A percentile compares a stretch with the other conserved stretches of the same genome.
Conservation (phyloP, 352 stramenopile genomes). For the Globisporangium nagaii region DNA sequence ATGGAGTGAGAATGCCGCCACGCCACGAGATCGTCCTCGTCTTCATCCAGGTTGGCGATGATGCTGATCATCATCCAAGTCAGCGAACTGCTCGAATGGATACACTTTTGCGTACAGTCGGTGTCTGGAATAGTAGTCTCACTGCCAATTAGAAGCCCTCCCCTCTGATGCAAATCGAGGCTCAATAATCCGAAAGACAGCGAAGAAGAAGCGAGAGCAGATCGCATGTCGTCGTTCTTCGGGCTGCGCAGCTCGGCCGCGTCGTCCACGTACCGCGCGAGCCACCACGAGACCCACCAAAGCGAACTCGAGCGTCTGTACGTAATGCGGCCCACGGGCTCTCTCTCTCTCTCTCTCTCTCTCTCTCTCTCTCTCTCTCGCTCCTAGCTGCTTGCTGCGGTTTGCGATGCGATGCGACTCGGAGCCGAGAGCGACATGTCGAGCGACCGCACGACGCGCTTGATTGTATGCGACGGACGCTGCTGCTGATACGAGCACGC, state of each 20-base stretch:
- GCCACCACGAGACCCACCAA: slow-evolving; percentile 66
- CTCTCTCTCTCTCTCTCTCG: no score
- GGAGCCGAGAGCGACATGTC: neutral
- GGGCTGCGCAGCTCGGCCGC: slow-evolving; percentile 50
- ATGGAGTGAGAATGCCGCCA: no score
- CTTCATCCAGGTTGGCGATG: no score
- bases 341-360: no score
- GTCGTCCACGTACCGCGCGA: slow-evolving; percentile 22
- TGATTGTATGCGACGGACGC: no score
- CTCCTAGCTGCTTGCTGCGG: neutral
- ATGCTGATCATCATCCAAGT: no score
- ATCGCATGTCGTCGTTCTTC: slow-evolving; percentile 60
- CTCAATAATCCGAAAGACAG: neutral
- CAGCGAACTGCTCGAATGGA: no score
- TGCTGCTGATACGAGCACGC: neutral
- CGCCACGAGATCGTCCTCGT: no score
- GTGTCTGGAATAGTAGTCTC: no score
- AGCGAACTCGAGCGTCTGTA: slow-evolving; percentile 80
- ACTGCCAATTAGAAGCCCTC: no score
- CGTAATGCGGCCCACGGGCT: slow-evolving; percentile 12
- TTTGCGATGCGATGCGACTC: neutral
- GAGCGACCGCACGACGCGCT: neutral
- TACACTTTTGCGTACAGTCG: no score
- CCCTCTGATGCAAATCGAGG: neutral
- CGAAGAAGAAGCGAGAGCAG: neutral